Base-by-base conservation (phyloP, 2,329 filamentous ascomycete genomes). In the Aspergillus cejpii region DNA sequence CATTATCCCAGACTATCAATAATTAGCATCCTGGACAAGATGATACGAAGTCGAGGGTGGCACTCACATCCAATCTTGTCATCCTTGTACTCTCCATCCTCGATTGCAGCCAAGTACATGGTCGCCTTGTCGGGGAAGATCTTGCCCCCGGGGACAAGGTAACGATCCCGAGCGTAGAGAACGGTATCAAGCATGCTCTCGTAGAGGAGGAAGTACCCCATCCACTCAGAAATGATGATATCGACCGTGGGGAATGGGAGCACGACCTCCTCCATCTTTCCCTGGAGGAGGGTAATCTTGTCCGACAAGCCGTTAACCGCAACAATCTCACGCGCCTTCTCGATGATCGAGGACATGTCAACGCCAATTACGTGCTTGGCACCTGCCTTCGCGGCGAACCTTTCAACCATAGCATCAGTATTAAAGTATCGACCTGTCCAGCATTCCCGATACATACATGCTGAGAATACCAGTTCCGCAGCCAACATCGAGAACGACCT, bases 211-310 rank as follows among this genome's bases (percentile, higher is more conserved):
- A 97, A 97, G 75, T 98, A 98, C 26, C 92, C 92, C 92, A 98
- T 98, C 92, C 92, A 98, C 76, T 98, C 92, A 1, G 91, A 97
- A 68, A 98, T 94, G 73, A 98, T 98, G 67, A 98, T 98, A 65
- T 98, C 92, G 55, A 98, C 92, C 73, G 97, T 87, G 62, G 88
- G 85, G 71, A 85, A 95, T 15, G 92, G 92, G 51, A 98, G 77
- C 63, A 85, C 77, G 37, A 98, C 89, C 74, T 98, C 92, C 75
- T 98, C 92, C 92, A 98, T 98, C 80, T 98, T 98, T 68, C 92
- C 92, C 75, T 97, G 92, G 53, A 98, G 80, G 48, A 98, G 81
- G 42, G 92, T 97, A 68, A 98, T 96, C 80, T 95, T 94, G 74
- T 91, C 85, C 42, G 84, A 79, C 78, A 98, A 82, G 59, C 91